A percentile compares a stretch with the other conserved stretches of the same genome.
Conservation (phyloP, 2,329 filamentous ascomycete species). For the Hypoxylon sp. region DNA sequence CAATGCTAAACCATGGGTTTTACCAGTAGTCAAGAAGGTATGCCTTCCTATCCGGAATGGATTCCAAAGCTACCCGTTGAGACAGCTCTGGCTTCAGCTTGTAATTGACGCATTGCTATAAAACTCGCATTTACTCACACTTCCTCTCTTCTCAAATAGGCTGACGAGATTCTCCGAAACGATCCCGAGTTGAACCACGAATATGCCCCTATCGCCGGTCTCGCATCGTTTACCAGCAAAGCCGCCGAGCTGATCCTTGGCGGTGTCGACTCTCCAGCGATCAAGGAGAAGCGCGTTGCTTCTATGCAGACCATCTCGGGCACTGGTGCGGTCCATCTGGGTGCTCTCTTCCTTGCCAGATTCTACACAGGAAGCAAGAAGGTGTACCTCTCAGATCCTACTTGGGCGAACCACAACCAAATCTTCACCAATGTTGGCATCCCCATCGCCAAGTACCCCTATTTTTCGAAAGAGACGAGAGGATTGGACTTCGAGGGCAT, state of each 20-base stretch:
- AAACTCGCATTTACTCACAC: slow-evolving; percentile 37
- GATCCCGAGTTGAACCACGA: slow-evolving; percentile 96
- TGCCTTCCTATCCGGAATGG: slow-evolving; percentile 40
- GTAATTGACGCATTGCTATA: slow-evolving; percentile 13
- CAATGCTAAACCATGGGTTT: slow-evolving; percentile 95
- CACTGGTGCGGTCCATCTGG: slow-evolving; percentile 93
- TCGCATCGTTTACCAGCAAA: slow-evolving; percentile 86
- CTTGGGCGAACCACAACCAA: slow-evolving; percentile 99
- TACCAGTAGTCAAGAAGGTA: slow-evolving; percentile 97
- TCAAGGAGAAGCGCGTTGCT: slow-evolving; percentile 82
- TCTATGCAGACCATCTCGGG: slow-evolving; percentile 96
- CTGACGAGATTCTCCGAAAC: slow-evolving; percentile 87
- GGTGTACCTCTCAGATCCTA: slow-evolving; percentile 93
- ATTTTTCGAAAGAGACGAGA: slow-evolving; percentile 90
- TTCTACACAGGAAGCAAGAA: slow-evolving; percentile 84
- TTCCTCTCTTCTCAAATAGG: slow-evolving; percentile 64
- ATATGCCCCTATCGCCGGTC: slow-evolving; percentile 95
- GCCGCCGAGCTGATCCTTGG: slow-evolving; percentile 93
- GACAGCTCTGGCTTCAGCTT: slow-evolving; percentile 13
- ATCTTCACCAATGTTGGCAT: slow-evolving; percentile 94
- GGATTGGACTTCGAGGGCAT: slow-evolving; percentile 94
- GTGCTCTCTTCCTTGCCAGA: slow-evolving; percentile 90
- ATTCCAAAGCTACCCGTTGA: neutral
- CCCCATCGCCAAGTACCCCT: slow-evolving; percentile 85
- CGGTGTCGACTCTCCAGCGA: slow-evolving; percentile 76